Conservation (phyloP, 2,329 filamentous ascomycete genomes). For the Blumeria hordei region DNA sequence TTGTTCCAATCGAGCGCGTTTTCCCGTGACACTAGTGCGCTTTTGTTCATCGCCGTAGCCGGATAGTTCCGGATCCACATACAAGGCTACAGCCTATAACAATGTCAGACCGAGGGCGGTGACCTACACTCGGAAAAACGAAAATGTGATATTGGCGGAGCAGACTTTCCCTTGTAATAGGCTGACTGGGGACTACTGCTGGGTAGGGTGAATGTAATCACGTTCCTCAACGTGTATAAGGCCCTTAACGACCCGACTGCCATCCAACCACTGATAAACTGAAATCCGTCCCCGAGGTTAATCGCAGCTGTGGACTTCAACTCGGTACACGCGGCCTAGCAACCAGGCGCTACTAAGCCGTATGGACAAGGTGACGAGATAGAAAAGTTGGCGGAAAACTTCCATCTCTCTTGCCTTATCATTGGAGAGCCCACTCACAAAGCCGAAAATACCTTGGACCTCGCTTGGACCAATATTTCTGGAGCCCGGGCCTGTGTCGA, state of each 20-base stretch:
- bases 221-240: background rate
- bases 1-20: too few species aligned
- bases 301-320: background rate
- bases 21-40: too few species aligned
- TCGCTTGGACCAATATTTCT: background rate
- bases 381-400: background rate
- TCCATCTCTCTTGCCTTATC: background rate
- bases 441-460: background rate
- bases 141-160: background rate
- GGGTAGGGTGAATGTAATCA: background rate
- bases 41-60: too few species aligned
- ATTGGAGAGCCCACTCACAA: background rate
- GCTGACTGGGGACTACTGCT: background rate
- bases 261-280: background rate
- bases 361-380: background rate
- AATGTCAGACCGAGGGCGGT: background rate
- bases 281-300: background rate
- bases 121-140: background rate
- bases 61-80: too few species aligned
- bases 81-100: too few species aligned
- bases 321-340: background rate
- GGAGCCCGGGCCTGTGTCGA: background rate
- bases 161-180: background rate
- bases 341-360: background rate
- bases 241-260: background rate